Base-by-base conservation (phyloP, 768 basidiomycete species). In the Tylopilus sp. region DNA sequence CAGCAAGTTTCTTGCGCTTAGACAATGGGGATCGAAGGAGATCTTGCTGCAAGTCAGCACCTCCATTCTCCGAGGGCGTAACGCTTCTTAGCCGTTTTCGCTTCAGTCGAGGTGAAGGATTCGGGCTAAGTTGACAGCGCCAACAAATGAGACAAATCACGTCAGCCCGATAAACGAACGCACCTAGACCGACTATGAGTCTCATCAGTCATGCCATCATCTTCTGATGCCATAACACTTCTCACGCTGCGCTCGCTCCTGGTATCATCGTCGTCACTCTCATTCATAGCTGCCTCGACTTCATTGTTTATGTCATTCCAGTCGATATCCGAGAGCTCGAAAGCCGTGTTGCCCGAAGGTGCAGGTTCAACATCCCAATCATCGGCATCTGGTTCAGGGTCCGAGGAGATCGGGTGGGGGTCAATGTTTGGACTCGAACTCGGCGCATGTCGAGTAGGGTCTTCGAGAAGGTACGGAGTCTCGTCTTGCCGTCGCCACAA, bases 221-320 rank as follows among this genome's bases (percentile, higher is more conserved):
- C 81, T 50, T 85, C 84, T 41, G 77, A 71, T 61, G 61, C 72
- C 58, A 73, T 69, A 51, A 50, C 70, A 64, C 70, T 82, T 66
- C 63, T 74, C 66, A 74, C 74, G 52, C 71, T 79, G 62, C 42
- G 66, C 57, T 63, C 72, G 56, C 66, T 74, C 64, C 62, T 70
- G 46, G 59, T 53, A 50, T 74, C 74, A 28, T 73, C 71, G 11
- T 69, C 72, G 54, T 87, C 84, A 57, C 84, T 85, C 74, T 89
- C 87, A 56, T 84, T 86, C 82, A 94, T 83, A 34, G 89, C 86
- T 38, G 86, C 92, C 56, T 92, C 90, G 31, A 94, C 86, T 64
- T 95, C 94, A 54, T 87, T 82, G 64, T 90, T 89, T 60, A 91
- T 86, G 60, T 85, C 86, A 59, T 84, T 82, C 87, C 91, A 92